A percentile compares a stretch with the other conserved stretches of the same genome.
Evolutionary conservation across 352 stramenopile genomes (phyloP).

Genomic region (Globisporangium megalacanthum): DNA sequence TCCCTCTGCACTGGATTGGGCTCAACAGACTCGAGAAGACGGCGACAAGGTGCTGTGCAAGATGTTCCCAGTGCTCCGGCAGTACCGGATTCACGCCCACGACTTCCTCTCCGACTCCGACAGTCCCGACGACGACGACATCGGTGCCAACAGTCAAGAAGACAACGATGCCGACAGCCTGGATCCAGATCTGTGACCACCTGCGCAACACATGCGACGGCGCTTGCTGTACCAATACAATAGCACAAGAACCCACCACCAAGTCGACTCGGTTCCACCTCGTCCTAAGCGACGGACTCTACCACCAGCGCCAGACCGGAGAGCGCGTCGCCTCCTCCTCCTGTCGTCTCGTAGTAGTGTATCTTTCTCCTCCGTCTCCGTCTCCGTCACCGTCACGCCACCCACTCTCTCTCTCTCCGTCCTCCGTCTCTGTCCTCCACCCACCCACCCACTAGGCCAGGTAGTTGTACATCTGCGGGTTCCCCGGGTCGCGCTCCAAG

Average conservation of each 20-base stretch:
- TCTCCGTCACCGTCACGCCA: background rate
- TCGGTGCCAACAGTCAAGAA: conserved; percentile 1
- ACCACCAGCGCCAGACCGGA: too few relatives aligned
- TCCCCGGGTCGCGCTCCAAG: conserved; percentile 74
- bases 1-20: background rate
- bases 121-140: conserved; percentile 11
- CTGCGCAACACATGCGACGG: too few relatives aligned
- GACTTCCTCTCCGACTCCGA: conserved; percentile 7
- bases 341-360: background rate
- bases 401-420: background rate
- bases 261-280: too few relatives aligned
- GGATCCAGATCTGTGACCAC: background rate
- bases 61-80: conserved; percentile 25
- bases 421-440: background rate
- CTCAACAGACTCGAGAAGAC: conserved; percentile 12
- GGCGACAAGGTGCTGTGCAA: conserved; percentile 23
- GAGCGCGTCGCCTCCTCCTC: too few relatives aligned
- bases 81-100: conserved; percentile 15
- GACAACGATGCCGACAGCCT: background rate
- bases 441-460: conserved; percentile 37
- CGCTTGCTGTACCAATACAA: background rate
- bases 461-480: conserved; percentile 86
- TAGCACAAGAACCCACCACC: background rate
- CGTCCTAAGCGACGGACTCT: too few relatives aligned
- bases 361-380: background rate